A percentile compares a stretch with the other conserved stretches of the same genome.
Conservation (phyloP, 73 alveolate species). For the Stentor roeselii region DNA sequence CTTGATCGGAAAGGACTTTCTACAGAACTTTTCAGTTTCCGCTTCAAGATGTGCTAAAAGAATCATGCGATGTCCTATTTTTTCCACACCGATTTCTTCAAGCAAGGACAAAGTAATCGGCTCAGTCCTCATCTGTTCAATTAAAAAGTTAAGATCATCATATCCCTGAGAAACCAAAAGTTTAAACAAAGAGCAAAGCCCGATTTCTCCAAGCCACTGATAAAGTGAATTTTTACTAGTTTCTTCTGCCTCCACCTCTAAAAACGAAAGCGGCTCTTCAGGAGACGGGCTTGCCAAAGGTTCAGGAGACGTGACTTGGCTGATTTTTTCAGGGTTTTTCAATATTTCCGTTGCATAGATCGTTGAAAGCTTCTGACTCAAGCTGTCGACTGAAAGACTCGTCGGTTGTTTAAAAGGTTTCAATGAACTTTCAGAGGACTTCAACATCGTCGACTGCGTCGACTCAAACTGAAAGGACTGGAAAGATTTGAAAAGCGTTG, state of each 20-base stretch:
- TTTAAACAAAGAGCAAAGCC: not conserved
- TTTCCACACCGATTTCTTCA: not conserved
- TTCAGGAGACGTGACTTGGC: not conserved
- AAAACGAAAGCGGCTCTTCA: not conserved
- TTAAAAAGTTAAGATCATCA: slow-evolving; percentile 7
- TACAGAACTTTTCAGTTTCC: not conserved
- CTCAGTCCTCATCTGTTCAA: slow-evolving; percentile 20
- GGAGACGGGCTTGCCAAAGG: not conserved
- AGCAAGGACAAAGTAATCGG: not conserved
- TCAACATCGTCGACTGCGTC: too few relatives aligned
- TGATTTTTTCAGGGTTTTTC: not conserved
- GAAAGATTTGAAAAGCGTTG: too few relatives aligned
- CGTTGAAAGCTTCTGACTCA: too few relatives aligned
- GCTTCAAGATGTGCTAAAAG: not conserved
- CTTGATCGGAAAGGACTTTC: not conserved
- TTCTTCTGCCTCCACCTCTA: not conserved
- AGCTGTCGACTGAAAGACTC: too few relatives aligned
- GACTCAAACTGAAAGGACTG: too few relatives aligned
- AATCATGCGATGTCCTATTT: not conserved
- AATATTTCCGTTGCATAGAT: too few relatives aligned
- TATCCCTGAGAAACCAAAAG: not conserved
- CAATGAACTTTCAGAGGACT: too few relatives aligned
- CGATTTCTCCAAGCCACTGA: not conserved
- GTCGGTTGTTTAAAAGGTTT: too few relatives aligned
- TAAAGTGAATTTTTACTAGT: not conserved